Evolutionary conservation across 2,329 filamentous ascomycete genomes (phyloP).

Genomic region (Dothideomycetes sp.): DNA sequence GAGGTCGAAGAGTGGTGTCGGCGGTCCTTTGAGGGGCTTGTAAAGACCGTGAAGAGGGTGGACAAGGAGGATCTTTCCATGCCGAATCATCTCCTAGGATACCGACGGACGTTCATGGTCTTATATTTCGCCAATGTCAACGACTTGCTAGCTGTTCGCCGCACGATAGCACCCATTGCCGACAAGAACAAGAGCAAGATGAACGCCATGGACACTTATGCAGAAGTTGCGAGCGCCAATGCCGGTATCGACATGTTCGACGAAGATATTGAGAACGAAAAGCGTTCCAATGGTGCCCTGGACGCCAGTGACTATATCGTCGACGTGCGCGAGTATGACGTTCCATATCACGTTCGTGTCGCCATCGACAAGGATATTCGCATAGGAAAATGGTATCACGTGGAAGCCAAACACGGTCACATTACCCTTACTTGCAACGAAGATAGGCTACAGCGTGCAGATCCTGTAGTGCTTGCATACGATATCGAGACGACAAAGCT

Average conservation of each 20-base stretch:
- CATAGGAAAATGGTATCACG: constrained; percentile 93
- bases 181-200: constrained; percentile 95
- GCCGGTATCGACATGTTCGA: constrained; percentile 93
- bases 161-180: constrained; percentile 76
- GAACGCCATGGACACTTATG: constrained; percentile 96
- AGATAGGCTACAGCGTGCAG: constrained; percentile 78
- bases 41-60: constrained; percentile 66
- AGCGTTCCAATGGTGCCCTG: constrained; percentile 57
- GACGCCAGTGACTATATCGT: constrained; percentile 96
- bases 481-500: constrained; percentile 98
- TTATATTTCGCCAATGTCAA: constrained; percentile 78
- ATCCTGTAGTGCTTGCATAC: constrained; percentile 97
- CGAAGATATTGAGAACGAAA: constrained; percentile 62
- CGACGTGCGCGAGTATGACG: constrained; percentile 98
- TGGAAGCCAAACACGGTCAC: constrained; percentile 85
- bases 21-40: constrained; percentile 67
- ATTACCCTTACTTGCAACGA: constrained; percentile 77
- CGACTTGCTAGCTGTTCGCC: constrained; percentile 75
- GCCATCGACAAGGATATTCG: constrained; percentile 93
- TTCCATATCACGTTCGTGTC: constrained; percentile 97
- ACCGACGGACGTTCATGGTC: constrained; percentile 78
- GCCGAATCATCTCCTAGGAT: constrained; percentile 89
- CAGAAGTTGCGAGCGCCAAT: constrained; percentile 81
- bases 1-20: constrained; percentile 93
- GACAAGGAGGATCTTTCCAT: constrained; percentile 77